Evolutionary conservation across 352 stramenopile genomes (phyloP).

Genomic region (Elongisporangium undulatum): DNA sequence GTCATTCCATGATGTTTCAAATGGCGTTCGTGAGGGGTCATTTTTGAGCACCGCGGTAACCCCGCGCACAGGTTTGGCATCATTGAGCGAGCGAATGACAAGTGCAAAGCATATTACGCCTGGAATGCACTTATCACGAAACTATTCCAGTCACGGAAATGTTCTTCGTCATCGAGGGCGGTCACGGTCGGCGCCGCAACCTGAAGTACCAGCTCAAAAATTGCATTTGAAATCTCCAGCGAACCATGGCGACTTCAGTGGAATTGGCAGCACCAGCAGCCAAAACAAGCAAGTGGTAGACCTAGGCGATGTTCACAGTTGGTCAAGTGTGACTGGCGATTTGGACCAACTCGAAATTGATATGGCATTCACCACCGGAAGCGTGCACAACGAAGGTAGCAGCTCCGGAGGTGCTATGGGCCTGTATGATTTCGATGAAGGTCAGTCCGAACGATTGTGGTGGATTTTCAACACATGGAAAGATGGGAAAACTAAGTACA

Average conservation of each 20-base stretch:
- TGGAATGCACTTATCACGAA: not conserved
- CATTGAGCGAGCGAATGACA: slow-evolving; percentile 47
- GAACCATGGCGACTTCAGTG: slow-evolving; percentile 9
- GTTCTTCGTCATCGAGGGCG: slow-evolving; percentile 26
- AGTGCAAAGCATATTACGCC: not conserved
- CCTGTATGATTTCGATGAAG: slow-evolving; percentile 75
- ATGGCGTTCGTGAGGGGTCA: slow-evolving; percentile 22
- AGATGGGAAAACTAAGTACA: slow-evolving; percentile 61
- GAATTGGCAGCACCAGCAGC: slow-evolving; percentile 11
- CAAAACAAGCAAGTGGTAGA: slow-evolving; percentile 29
- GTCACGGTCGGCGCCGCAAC: slow-evolving; percentile 57
- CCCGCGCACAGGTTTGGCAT: slow-evolving; percentile 64
- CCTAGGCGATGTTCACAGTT: slow-evolving; percentile 47
- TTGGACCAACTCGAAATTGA: not conserved
- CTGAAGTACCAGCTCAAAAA: slow-evolving; percentile 8
- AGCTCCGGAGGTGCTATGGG: slow-evolving; percentile 53
- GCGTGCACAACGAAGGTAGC: slow-evolving; percentile 38
- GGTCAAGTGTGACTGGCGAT: slow-evolving; percentile 8
- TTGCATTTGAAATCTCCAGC: not conserved
- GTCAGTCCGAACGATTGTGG: slow-evolving; percentile 77
- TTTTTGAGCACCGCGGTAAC: slow-evolving; percentile 51
- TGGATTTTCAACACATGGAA: slow-evolving; percentile 81
- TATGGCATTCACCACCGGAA: slow-evolving; percentile 11
- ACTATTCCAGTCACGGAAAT: not conserved
- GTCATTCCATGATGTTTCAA: slow-evolving; percentile 59